phyloP scores from a whole-genome alignment of 495 filamentous ascomycete genomes.

The Entonaema liquescens region DNA sequence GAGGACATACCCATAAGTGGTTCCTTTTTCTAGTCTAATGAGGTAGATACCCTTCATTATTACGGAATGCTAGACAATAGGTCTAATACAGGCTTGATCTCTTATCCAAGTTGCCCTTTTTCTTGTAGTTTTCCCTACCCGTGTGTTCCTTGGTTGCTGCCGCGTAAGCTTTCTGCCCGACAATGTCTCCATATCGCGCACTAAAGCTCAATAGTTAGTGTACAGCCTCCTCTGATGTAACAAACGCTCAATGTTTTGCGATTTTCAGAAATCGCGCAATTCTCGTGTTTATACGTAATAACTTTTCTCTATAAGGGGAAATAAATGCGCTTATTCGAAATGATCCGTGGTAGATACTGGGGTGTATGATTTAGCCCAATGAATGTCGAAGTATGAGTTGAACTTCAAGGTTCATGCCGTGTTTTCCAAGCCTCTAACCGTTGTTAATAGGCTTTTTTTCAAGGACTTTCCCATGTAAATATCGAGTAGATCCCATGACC shows the following conservation, averaged over 20 bases:
- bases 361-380: not conserved
- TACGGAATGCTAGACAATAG: not conserved
- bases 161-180: not conserved
- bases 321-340: not conserved
- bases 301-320: not conserved
- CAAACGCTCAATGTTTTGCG: not conserved
- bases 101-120: not conserved
- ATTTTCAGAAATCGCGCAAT: not conserved
- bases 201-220: not conserved
- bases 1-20: slow-evolving; percentile 7
- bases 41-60: slow-evolving; percentile 31
- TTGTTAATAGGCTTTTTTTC: not conserved
- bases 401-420: not conserved
- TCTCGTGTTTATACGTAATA: not conserved
- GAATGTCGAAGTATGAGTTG: not conserved
- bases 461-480: not conserved
- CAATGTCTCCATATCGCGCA: not conserved
- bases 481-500: not conserved
- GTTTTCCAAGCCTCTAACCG: not conserved
- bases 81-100: not conserved
- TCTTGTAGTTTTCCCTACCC: not conserved
- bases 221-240: not conserved
- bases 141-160: not conserved
- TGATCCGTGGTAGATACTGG: not conserved
- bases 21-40: slow-evolving; percentile 9